These are phyloP conservation scores for Boletus vermiculosoides DNA, from an alignment of 768 basidiomycete species.

Conservation along the genomic window DNA sequence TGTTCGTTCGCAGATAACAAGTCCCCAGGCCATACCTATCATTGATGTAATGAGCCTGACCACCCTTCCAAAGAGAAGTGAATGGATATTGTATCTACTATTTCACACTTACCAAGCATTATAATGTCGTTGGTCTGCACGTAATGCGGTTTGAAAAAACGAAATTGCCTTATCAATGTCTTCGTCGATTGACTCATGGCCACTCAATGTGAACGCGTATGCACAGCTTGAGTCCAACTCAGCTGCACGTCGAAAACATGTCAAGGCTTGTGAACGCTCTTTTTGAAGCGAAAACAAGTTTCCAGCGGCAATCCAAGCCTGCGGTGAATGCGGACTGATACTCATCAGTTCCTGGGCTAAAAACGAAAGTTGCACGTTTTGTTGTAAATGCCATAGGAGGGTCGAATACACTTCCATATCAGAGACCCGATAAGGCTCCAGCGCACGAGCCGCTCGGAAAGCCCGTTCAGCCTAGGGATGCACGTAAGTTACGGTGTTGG, in stretches of 20 bases:
- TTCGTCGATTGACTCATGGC: constrained; percentile 96
- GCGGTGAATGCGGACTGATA: constrained; percentile 75
- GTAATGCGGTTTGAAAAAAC: constrained; percentile 90
- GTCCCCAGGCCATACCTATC: constrained; percentile 97
- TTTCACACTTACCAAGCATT: constrained; percentile 84
- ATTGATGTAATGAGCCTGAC: constrained; percentile 28
- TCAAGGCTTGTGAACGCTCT: constrained; percentile 88
- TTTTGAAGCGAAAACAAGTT: constrained; percentile 95
- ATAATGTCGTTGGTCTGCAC: constrained; percentile 91
- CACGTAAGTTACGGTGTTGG: constrained; percentile 11
- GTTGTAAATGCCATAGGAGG: constrained; percentile 90
- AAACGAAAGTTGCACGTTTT: constrained; percentile 81
- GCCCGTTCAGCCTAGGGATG: constrained; percentile 78
- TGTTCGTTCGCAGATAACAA: constrained; percentile 93
- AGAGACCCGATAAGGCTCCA: constrained; percentile 86
- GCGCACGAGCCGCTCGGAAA: constrained; percentile 74
- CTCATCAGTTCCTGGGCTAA: constrained; percentile 90
- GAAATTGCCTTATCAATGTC: constrained; percentile 89
- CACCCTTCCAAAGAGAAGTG: background rate
- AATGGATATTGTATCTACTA: background rate
- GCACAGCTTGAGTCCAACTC: constrained; percentile 88
- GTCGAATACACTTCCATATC: constrained; percentile 98
- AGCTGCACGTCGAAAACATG: constrained; percentile 90
- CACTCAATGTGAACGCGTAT: constrained; percentile 94
- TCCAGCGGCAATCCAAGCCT: constrained; percentile 96